These are phyloP conservation scores for Aspergillus transmontanensis DNA, from an alignment of 2,329 filamentous ascomycete genomes.

Conservation along the genomic window DNA sequence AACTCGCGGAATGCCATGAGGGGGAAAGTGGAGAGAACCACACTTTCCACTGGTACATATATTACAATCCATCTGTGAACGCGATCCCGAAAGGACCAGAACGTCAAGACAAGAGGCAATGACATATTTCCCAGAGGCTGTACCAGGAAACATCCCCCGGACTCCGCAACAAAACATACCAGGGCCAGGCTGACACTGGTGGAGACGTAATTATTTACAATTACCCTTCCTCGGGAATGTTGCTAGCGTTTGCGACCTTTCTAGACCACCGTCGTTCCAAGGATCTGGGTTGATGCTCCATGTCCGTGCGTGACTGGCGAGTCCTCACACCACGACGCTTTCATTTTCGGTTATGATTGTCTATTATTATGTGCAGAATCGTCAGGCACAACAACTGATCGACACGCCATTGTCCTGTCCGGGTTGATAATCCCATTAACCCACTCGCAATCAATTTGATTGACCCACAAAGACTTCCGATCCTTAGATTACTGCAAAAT, in stretches of 20 bases:
- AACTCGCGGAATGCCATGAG: not conserved
- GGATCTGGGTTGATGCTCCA: slow-evolving; percentile 17
- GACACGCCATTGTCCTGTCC: slow-evolving; percentile 4
- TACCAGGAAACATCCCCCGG: not conserved
- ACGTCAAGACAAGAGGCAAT: not conserved
- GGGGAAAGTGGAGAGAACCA: not conserved
- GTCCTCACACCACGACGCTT: not conserved
- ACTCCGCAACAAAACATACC: slow-evolving; percentile 8
- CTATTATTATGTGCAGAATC: slow-evolving; percentile 2
- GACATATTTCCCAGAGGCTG: not conserved
- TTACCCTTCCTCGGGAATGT: slow-evolving; percentile 10
- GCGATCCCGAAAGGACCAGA: not conserved
- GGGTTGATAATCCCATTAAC: not conserved
- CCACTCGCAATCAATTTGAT: not conserved
- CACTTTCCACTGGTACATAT: not conserved
- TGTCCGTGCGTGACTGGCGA: slow-evolving; percentile 16
- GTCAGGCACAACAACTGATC: slow-evolving; percentile 9
- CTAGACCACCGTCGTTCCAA: slow-evolving; percentile 23
- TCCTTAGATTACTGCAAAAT: not conserved
- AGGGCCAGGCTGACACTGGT: slow-evolving; percentile 9
- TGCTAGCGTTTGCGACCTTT: slow-evolving; percentile 17
- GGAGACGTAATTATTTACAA: slow-evolving; percentile 6
- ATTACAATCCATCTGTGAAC: not conserved
- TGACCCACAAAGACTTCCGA: not conserved
- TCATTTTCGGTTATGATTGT: slow-evolving; percentile 8